Evolutionary conservation across 805 yeast genomes (phyloP), one percentile per base, ranked within the genome.

Genomic region (Zygotorulaspora florentina): DNA sequence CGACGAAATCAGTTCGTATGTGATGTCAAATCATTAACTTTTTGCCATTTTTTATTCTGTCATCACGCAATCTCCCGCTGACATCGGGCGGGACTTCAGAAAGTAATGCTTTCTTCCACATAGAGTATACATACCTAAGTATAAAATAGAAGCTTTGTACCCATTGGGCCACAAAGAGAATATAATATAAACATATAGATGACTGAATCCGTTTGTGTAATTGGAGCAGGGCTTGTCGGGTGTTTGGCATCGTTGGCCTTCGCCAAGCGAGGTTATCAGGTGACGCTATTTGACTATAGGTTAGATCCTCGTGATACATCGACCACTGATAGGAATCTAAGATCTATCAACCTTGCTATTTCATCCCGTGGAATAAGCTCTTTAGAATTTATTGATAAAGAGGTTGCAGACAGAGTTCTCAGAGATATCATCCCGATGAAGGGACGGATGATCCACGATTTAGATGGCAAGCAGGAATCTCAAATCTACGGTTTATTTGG

Each of bases 171-270:
- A 5, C 7, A 13, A 8, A 12, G 8, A 8, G 4, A 5, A 8
- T 12, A 12, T 29, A 4, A 9, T 4, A 6, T 12, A 13, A 8
- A 12, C 3, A 29, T 20, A 11, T 10, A n/a, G 9, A 54, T 53
- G 54, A 30, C 45, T 15, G 58, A 55, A 39, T 41, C 64, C 2
- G 79, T 75, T 13, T 88, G 79, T 1, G 73, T 90, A 25, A 77
- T 90, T 13, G 97, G 97, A 1, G 96, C 93, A 1, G 97, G 97
- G 0, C 77, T 87, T 5, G 97, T 90, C 2, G 97, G 97, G 0
- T 77, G 93, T 43, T 70, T 88, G 4, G 77, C 90, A 0, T 93
- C 96, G 0, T 64, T 90, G n/a, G 93, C 91, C 0, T 75, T 90
- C 31, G 78, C 83, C 2, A 73, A 80, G 45, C 73, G 79, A 44